Evolutionary conservation across 2,329 filamentous ascomycete genomes (phyloP).

Genomic region (Calonectria pseudoturangicola): DNA sequence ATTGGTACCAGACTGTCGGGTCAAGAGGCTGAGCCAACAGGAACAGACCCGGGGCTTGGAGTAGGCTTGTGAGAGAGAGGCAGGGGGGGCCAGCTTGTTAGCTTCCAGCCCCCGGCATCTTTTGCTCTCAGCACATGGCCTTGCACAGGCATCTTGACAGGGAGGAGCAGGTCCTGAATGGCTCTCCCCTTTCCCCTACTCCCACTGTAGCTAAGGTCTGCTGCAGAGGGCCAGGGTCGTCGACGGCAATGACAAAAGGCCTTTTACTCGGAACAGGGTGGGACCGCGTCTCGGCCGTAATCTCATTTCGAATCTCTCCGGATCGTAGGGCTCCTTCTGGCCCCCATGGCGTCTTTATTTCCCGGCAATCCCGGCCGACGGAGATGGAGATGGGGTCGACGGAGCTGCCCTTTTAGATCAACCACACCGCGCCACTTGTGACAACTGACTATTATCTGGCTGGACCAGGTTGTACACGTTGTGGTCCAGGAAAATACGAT

Average conservation of each 20-base stretch:
- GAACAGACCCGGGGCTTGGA: constrained; percentile 34
- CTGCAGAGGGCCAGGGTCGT: not conserved
- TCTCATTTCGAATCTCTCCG: constrained; percentile 10
- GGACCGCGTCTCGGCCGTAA: constrained; percentile 20
- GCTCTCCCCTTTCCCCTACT: not conserved
- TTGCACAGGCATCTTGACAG: constrained; percentile 17
- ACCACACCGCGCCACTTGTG: not conserved
- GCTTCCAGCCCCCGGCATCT: not conserved
- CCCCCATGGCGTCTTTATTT: constrained; percentile 2
- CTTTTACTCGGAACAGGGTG: constrained; percentile 18
- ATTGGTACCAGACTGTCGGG: constrained; percentile 48
- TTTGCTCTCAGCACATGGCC: constrained; percentile 12
- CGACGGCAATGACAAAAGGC: not conserved
- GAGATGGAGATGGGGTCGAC: not conserved
- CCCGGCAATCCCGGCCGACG: not conserved
- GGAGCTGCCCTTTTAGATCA: not conserved
- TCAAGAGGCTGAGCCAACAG: constrained; percentile 47
- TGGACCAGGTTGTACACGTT: not conserved
- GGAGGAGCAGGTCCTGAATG: constrained; percentile 4
- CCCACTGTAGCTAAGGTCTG: not conserved
- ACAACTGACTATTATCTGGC: not conserved
- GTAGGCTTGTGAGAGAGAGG: not conserved
- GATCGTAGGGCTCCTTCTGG: not conserved
- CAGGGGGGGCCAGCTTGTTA: not conserved
- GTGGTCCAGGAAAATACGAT: too few species aligned